Evolutionary conservation across 164 flowering plant genomes (phyloP), one percentile per base, ranked within the genome.

Genomic region (Magnolia kwangsiensis): DNA sequence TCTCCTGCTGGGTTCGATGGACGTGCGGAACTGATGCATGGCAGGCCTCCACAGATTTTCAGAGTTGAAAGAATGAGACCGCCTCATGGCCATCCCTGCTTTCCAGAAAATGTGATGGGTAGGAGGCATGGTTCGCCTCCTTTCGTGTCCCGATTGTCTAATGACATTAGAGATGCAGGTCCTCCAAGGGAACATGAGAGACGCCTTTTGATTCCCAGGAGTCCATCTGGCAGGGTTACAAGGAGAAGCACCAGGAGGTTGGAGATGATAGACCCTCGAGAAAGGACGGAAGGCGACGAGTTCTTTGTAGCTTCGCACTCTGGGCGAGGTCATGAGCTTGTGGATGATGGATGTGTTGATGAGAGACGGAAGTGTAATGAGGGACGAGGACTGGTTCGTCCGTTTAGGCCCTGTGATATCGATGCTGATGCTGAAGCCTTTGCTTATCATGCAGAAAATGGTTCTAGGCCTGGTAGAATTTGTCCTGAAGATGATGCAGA

Each of bases 51-150:
- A 45, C 78, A 81, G 20, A 50, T 84, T 70, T 88, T 85, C 68
- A 82, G 90, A 79, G 79, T 77, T 76, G 88, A 86, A 29, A 83
- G 90, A 80, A 77, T 86, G 79, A 82, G 86, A 74, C 86, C 92
- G 51, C 92, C 91, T 67, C 85, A 79, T 63, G 78, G 69, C 19
- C 86, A 80, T 49, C 78, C 85, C 64, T 83, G 85, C 77, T 87
- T 82, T 73, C 69, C 79, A 21, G 87, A 84, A 55, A 89, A 87
- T 21, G 73, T 81, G 74, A 77, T 78, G 67, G 79, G 76, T 66
- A 84, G 90, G 68, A 81, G 90, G 82, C 88, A 75, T 74, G 81
- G 79, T 23, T 82, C 89, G 13, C 91, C 93, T 67, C 81, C 85
- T 45, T 86, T 51, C 72, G 20, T 81, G 31, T 2, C 86, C 7